Evolutionary conservation across 495 filamentous ascomycete species (phyloP).

Genomic region (Penicillium coprophilum): DNA sequence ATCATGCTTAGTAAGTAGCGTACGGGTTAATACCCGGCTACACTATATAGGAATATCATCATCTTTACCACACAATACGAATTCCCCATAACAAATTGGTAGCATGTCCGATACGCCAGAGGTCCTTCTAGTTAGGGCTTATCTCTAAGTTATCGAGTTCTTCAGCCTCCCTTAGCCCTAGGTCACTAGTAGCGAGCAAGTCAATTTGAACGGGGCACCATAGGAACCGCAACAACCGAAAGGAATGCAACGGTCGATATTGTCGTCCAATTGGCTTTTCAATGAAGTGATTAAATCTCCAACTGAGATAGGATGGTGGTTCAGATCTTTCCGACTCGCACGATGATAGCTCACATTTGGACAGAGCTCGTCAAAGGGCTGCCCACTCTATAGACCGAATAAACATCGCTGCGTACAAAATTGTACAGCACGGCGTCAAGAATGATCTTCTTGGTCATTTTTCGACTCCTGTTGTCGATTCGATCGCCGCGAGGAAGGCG

Average conservation of each 20-base stretch:
- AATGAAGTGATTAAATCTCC: conserved; percentile 15
- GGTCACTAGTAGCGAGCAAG: no score
- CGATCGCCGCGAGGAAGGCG: conserved; percentile 11
- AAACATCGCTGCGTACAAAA: conserved; percentile 52
- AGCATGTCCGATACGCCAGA: no score
- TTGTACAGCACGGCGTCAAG: conserved; percentile 10
- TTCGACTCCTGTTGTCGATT: no score
- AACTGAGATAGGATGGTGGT: conserved; percentile 22
- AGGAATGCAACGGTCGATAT: conserved; percentile 29
- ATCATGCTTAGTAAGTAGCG: no score
- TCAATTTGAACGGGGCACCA: no score
- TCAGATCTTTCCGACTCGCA: conserved; percentile 7
- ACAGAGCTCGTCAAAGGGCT: conserved; percentile 37
- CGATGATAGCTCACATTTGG: conserved; percentile 44
- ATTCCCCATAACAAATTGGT: no score
- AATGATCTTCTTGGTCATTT: conserved; percentile 12
- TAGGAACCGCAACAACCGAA: conserved; percentile 24
- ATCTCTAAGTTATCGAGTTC: no score
- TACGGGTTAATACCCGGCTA: no score
- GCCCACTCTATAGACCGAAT: conserved; percentile 37
- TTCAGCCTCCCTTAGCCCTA: no score
- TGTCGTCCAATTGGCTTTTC: conserved; percentile 30
- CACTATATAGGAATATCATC: no score
- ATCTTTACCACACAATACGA: no score
- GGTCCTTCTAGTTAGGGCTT: no score